Evolutionary conservation across 225 moss, liverwort and hornwort genomes (phyloP).

Genomic region (Polytrichum commune): DNA sequence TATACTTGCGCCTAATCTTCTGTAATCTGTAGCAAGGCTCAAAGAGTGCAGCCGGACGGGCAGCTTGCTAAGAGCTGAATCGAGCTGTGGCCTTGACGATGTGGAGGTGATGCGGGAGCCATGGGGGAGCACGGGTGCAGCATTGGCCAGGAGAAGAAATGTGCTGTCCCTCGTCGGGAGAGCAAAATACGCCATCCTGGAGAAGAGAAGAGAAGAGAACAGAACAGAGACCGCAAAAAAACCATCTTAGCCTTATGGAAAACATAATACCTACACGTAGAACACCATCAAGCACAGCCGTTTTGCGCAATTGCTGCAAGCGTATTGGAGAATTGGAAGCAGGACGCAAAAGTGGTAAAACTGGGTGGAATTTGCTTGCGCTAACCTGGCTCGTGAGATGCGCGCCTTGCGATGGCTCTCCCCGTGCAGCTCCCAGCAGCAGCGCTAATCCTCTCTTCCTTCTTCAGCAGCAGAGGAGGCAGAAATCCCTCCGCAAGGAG

Average conservation of each 20-base stretch:
- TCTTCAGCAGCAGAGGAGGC: neutral
- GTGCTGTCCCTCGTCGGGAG: constrained; percentile 53
- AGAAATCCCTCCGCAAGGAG: too few relatives aligned
- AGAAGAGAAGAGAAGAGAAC: neutral
- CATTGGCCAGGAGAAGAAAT: constrained; percentile 33
- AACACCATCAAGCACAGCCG: too few relatives aligned
- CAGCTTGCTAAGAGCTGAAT: constrained; percentile 9
- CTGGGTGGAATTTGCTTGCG: too few relatives aligned
- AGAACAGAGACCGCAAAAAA: neutral
- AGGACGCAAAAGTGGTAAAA: too few relatives aligned
- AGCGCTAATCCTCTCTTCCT: constrained; percentile 3
- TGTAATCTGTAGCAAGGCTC: neutral
- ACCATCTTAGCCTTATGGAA: too few relatives aligned
- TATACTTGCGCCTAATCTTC: neutral
- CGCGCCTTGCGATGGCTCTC: constrained; percentile 17
- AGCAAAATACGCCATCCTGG: constrained; percentile 64
- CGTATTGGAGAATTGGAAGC: too few relatives aligned
- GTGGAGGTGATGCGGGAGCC: constrained; percentile 7
- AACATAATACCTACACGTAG: too few relatives aligned
- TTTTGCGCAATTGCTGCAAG: too few relatives aligned
- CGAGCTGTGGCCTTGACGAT: constrained; percentile 9
- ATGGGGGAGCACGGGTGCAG: constrained; percentile 39
- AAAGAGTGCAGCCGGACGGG: constrained; percentile 13
- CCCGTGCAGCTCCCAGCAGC: constrained; percentile 11
- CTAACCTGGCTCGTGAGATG: constrained; percentile 21